phyloP scores from a whole-genome alignment of 257 asterid genomes.

The Pogostemon cablin region DNA sequence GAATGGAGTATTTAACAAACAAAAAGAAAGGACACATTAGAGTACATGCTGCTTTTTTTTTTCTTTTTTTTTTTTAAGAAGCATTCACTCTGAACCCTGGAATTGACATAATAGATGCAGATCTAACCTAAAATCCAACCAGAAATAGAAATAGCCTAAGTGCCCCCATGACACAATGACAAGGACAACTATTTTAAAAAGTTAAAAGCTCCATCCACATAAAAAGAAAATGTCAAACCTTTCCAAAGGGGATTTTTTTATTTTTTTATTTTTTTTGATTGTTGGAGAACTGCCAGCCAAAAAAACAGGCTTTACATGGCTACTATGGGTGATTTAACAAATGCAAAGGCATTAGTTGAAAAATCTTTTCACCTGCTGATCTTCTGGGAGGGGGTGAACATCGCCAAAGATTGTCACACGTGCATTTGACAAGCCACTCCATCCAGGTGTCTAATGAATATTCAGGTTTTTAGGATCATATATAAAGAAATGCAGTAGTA shows the following conservation, averaged over 20 bases:
- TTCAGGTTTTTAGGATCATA: constrained; percentile 30
- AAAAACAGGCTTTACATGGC: not conserved
- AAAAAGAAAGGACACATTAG: not conserved
- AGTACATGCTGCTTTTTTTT: not conserved
- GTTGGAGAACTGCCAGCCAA: no score
- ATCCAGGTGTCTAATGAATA: constrained; percentile 80
- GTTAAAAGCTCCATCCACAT: no score
- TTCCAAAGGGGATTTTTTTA: not conserved
- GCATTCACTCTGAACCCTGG: not conserved
- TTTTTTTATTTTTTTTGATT: not conserved
- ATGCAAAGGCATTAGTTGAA: constrained; percentile 16
- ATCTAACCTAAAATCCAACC: not conserved
- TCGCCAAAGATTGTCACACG: constrained; percentile 96
- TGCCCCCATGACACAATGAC: not conserved
- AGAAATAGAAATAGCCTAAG: not conserved
- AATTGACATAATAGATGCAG: constrained; percentile 5
- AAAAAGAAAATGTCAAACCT: no score
- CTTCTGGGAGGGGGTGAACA: constrained; percentile 86
- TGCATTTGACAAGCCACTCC: constrained; percentile 99
- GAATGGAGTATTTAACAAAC: constrained; percentile 9
- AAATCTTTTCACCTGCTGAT: constrained; percentile 71
- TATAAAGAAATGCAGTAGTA: constrained; percentile 19
- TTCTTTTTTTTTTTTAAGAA: no score
- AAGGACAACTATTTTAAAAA: not conserved
- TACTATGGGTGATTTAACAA: not conserved